A percentile compares a stretch with the other conserved stretches of the same genome.
phyloP scores from a whole-genome alignment of 1,284 basidiomycete genomes.

The Microbotryum lychnidis-dioicae region DNA sequence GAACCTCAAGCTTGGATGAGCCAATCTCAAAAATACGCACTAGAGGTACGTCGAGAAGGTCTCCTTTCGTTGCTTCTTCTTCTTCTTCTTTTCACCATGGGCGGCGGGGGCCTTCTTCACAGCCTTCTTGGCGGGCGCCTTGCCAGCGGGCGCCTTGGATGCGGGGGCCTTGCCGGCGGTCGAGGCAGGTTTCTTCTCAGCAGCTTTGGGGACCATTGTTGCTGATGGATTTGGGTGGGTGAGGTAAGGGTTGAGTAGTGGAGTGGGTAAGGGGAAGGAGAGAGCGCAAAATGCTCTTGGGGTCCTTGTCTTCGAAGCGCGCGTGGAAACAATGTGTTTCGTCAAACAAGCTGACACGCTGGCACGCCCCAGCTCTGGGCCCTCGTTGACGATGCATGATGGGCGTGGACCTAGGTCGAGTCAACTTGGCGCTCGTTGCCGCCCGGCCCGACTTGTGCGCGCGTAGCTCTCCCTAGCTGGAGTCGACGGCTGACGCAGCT shows the following conservation, averaged over 20 bases:
- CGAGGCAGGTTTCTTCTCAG: constrained; percentile 41
- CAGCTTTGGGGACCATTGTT: constrained; percentile 44
- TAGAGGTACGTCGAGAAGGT: constrained; percentile 34
- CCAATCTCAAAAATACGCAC: neutral
- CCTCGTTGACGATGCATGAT: too few relatives aligned
- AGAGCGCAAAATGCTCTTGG: too few relatives aligned
- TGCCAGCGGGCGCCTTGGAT: constrained; percentile 62
- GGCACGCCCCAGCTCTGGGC: too few relatives aligned
- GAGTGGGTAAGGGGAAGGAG: too few relatives aligned
- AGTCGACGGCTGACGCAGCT: too few relatives aligned
- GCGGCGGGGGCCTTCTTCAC: constrained; percentile 42
- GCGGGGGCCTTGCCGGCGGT: constrained; percentile 45
- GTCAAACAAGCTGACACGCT: too few relatives aligned
- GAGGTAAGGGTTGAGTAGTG: constrained; percentile 20
- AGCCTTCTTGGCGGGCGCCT: constrained; percentile 66
- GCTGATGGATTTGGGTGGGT: constrained; percentile 41
- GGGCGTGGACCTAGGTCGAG: too few relatives aligned
- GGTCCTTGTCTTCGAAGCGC: too few relatives aligned
- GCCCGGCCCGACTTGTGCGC: too few relatives aligned
- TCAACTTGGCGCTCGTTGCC: too few relatives aligned
- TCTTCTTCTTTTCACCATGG: constrained; percentile 77
- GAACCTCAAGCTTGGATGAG: neutral
- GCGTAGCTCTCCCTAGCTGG: too few relatives aligned
- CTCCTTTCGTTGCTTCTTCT: constrained; percentile 60
- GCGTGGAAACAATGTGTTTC: too few relatives aligned